phyloP scores from a whole-genome alignment of 148 eudicot species.

The Rhododendron molle region DNA sequence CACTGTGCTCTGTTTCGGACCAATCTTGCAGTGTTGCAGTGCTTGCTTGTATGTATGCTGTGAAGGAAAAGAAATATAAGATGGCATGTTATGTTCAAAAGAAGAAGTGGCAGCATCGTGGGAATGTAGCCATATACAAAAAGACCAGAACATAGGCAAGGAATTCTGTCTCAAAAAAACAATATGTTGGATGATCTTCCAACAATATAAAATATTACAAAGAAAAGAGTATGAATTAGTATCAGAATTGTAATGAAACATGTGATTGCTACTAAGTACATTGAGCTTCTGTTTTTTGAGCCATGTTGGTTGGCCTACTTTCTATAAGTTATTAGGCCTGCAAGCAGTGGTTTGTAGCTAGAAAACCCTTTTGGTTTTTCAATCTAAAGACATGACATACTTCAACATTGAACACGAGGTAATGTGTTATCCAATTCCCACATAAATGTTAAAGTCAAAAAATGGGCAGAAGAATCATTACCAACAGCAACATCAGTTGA shows the following conservation, averaged over 20 bases:
- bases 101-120: not conserved
- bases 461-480: not conserved
- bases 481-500: not conserved
- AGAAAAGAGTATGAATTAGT: not conserved
- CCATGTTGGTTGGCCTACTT: not conserved
- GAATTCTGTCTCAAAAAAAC: not conserved
- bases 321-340: not conserved
- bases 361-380: not conserved
- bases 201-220: not conserved
- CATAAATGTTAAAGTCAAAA: not conserved
- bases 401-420: not conserved
- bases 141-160: not conserved
- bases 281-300: not conserved
- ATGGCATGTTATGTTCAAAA: not conserved
- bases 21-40: conserved; percentile 62
- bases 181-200: not conserved
- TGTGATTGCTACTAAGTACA: not conserved
- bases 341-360: not conserved
- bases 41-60: conserved; percentile 91
- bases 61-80: conserved; percentile 13
- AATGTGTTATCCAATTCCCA: not conserved
- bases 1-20: conserved; percentile 63
- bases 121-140: not conserved
- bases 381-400: not conserved
- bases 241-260: not conserved